Evolutionary conservation across 306 rosid genomes (phyloP).

Genomic region (peach (Prunus persica)): DNA sequence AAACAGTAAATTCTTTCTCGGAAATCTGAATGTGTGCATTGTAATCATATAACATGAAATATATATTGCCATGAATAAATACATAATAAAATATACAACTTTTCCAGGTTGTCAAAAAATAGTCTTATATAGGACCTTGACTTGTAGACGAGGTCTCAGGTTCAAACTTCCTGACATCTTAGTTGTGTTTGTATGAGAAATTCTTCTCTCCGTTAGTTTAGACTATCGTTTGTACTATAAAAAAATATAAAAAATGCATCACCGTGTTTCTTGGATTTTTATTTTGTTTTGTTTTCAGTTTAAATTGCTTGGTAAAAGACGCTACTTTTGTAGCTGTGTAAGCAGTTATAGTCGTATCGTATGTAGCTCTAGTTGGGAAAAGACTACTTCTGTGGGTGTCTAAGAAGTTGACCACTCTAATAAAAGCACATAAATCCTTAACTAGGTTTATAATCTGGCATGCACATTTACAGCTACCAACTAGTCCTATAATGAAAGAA

Average conservation of each 20-base stretch:
- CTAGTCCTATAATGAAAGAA: neutral
- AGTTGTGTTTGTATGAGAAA: too few relatives aligned
- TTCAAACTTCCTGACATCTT: rapidly evolving
- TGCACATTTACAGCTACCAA: neutral
- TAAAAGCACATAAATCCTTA: neutral
- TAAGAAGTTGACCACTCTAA: neutral
- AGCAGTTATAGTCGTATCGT: too few relatives aligned
- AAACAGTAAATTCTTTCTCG: slow-evolving; percentile 61
- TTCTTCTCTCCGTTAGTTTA: too few relatives aligned
- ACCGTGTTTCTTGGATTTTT: too few relatives aligned
- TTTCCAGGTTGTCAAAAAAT: neutral
- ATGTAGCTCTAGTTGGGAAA: too few relatives aligned
- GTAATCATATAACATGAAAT: slow-evolving; percentile 19
- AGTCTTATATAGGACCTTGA: neutral
- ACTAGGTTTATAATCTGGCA: neutral
- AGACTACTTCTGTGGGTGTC: neutral
- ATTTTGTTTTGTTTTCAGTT: too few relatives aligned
- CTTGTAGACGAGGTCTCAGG: too few relatives aligned
- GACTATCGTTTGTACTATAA: too few relatives aligned
- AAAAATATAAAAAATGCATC: too few relatives aligned
- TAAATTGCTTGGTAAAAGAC: too few relatives aligned
- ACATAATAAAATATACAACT: neutral
- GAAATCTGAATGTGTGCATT: slow-evolving; percentile 47
- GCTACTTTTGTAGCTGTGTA: neutral
- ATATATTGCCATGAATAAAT: neutral